Evolutionary conservation across 2,329 filamentous ascomycete species (phyloP), one percentile per base, ranked within the genome.

Genomic region (Trichoderma afroharzianum): DNA sequence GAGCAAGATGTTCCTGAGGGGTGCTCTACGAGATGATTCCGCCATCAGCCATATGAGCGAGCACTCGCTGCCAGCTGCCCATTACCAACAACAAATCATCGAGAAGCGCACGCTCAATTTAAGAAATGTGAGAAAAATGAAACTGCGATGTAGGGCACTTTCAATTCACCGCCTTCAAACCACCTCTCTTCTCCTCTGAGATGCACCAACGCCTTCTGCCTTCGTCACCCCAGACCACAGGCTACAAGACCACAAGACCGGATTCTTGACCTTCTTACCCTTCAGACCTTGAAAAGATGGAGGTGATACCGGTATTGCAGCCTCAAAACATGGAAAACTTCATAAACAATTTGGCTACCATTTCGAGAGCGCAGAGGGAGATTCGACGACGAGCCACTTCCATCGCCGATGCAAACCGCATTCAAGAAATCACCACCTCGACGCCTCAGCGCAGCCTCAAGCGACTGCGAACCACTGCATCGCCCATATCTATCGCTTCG

Each of bases 401-500:
- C 32, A 68, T 61, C 26, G 57, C 70, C 8, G 59, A 61, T 43
- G 59, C 66, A 4, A 69, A 70, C 30, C 71, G 59, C 64, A 33
- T 68, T 3, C 72, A 59, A 7, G 70, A 64, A 47, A 62, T 71
- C 50, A 47, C 64, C 15, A 58, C 61, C 4, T 62, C 70, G 15
- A 71, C 70, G 0, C 67, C 70, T 14, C 71, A 50, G 36, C 57
- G 43, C 50, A 61, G 55, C 53, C 6, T 74, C 33, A 74, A 74
- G 63, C 72, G 72, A 7, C 26, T 47, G 7, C 73, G 73, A 5
- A 43, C 59, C 14, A 72, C 74, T 55, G 71, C 67, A 26, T 75
- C 74, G 15, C 74, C 74, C 7, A 62, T 76, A 14, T 74, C 71
- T 33, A 68, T 76, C 6, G 71, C 73, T 3, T 73, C 74, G 7